Percentiles rank a stretch among this genome's conserved stretches.
phyloP scores from a whole-genome alignment of 139 green algal genomes.

The Coelastrella sp. region DNA sequence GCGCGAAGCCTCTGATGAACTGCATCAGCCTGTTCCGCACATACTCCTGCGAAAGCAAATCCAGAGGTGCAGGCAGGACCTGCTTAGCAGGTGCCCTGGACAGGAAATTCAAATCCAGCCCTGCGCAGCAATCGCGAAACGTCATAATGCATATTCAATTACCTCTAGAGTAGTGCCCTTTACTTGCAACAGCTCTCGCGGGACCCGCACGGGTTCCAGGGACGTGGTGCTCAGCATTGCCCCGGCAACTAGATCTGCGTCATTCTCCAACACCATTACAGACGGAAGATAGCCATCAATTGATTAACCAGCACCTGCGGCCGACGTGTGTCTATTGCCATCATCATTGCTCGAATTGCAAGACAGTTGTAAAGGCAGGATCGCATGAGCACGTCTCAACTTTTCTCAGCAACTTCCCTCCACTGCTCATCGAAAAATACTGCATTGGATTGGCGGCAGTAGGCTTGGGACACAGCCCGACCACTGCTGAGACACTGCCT shows the following conservation, averaged over 20 bases:
- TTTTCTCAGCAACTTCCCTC: neutral
- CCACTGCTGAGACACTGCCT: neutral
- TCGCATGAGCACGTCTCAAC: neutral
- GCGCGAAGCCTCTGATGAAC: slow-evolving; percentile 55
- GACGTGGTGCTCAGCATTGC: neutral
- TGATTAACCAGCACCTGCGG: neutral
- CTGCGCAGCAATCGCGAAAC: neutral
- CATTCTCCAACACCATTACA: neutral
- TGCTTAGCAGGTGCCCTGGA: neutral
- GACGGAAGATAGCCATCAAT: neutral
- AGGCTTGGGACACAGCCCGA: neutral
- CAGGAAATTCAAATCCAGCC: neutral
- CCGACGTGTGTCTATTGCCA: neutral
- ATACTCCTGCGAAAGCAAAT: slow-evolving; percentile 70
- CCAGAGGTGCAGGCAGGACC: neutral
- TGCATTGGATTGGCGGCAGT: neutral
- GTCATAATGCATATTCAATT: neutral
- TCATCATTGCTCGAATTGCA: neutral
- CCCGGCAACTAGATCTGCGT: neutral
- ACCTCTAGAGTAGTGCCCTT: slow-evolving; percentile 48
- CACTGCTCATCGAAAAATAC: neutral
- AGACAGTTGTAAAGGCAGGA: neutral
- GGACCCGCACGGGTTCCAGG: slow-evolving; percentile 46
- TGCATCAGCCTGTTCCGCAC: slow-evolving; percentile 70
- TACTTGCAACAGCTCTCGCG: slow-evolving; percentile 47